phyloP scores from a whole-genome alignment of 129 eudicot genomes.

The Lactuca saligna region DNA sequence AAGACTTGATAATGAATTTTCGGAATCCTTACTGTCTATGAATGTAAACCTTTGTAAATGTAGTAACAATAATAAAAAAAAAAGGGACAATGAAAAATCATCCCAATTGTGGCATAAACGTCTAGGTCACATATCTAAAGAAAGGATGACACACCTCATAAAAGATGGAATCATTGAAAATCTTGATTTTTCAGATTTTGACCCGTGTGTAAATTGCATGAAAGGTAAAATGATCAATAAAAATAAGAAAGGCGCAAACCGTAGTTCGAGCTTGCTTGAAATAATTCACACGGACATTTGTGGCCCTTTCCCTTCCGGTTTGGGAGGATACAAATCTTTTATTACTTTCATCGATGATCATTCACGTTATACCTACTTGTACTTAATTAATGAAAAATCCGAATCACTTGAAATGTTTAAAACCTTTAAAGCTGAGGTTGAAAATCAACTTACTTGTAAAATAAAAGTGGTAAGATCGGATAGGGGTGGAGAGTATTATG shows the following conservation, averaged over 20 bases:
- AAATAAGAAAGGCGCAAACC: neutral
- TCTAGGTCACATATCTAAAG: constrained; percentile 1
- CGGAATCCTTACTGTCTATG: neutral
- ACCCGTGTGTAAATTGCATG: neutral
- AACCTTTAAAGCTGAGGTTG: neutral
- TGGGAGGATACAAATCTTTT: neutral
- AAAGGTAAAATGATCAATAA: constrained; percentile 4
- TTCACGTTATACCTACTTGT: neutral
- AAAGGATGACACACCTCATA: neutral
- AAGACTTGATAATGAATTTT: neutral
- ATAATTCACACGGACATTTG: neutral
- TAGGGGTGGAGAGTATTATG: neutral
- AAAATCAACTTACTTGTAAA: neutral
- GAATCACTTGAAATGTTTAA: constrained; percentile 5
- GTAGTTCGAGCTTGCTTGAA: neutral
- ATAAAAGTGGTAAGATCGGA: neutral
- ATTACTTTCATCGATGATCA: neutral
- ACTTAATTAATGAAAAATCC: neutral
- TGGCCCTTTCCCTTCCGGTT: neutral
- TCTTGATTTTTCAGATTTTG: neutral
- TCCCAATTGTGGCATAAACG: constrained; percentile 7
- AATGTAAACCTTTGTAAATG: neutral
- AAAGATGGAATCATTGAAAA: constrained; percentile 5
- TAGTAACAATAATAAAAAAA: neutral
- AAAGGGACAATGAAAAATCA: neutral